phyloP scores from a whole-genome alignment of 306 rosid genomes.

The Inga oerstediana region DNA sequence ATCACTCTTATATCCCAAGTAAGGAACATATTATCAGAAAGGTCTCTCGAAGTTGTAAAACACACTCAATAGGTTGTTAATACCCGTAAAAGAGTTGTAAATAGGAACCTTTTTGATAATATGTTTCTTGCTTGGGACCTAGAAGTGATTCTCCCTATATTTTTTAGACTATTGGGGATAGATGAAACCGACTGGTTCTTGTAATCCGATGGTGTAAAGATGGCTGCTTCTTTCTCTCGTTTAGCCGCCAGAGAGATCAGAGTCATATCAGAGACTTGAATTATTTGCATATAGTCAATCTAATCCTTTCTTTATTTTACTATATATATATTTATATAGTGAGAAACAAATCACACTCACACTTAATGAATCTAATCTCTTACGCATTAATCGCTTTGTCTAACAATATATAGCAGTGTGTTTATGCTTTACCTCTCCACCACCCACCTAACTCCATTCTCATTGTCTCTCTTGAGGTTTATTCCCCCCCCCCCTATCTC shows the following conservation, averaged over 20 bases:
- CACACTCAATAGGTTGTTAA: too few species aligned
- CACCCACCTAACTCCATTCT: background rate
- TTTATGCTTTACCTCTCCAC: background rate
- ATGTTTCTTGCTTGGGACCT: too few species aligned
- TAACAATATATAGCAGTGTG: background rate
- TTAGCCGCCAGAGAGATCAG: background rate
- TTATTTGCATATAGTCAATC: slow-evolving; percentile 20
- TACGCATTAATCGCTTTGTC: slow-evolving; percentile 14
- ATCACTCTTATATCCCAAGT: too few species aligned
- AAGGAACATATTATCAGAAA: too few species aligned
- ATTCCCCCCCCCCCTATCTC: background rate
- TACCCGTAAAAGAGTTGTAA: too few species aligned
- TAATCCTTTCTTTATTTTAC: background rate
- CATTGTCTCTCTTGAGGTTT: background rate
- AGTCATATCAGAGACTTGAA: slow-evolving; percentile 31
- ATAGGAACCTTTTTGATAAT: too few species aligned
- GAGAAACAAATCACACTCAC: background rate
- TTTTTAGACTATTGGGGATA: slow-evolving; percentile 29
- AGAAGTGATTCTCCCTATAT: background rate
- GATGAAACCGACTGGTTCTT: slow-evolving; percentile 3
- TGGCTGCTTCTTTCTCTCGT: slow-evolving; percentile 20
- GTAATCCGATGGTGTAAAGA: background rate
- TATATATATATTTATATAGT: background rate
- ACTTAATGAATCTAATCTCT: slow-evolving; percentile 17
- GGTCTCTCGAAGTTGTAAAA: too few species aligned